These are phyloP conservation scores for Pugionium dolabratum DNA, from an alignment of 345 rosid genomes.

Conservation along the genomic window DNA sequence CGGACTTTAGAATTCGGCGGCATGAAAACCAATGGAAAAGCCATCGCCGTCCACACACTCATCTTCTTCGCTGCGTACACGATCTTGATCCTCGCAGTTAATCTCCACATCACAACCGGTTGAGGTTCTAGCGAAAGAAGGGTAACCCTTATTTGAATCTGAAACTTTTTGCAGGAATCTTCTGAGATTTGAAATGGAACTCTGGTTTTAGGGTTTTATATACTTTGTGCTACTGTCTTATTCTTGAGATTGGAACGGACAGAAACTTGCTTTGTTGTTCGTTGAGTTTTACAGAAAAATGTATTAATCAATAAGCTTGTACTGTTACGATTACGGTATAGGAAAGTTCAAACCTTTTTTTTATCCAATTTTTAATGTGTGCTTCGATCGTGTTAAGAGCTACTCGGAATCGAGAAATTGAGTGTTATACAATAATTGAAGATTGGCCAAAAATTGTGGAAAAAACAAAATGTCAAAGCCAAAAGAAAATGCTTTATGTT, in stretches of 20 bases:
- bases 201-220: constrained; percentile 1
- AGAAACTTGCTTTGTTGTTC: constrained; percentile 6
- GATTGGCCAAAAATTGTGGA: not conserved
- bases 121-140: constrained; percentile 35
- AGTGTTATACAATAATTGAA: too few relatives aligned
- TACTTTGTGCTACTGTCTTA: constrained; percentile 14
- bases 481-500: constrained; percentile 14
- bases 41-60: constrained; percentile 79
- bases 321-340: not conserved
- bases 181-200: constrained; percentile 13
- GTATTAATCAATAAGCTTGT: constrained; percentile 18
- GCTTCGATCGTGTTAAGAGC: constrained; percentile 3
- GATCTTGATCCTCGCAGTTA: constrained; percentile 72
- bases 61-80: constrained; percentile 80
- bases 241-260: not conserved
- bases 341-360: not conserved
- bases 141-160: constrained; percentile 30
- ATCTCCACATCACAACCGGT: constrained; percentile 87
- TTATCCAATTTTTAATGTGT: not conserved
- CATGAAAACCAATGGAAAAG: constrained; percentile 92
- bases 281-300: constrained; percentile 6
- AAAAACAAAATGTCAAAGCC: constrained; percentile 3
- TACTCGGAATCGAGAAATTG: not conserved
- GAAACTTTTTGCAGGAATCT: constrained; percentile 17
- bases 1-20: constrained; percentile 64